Evolutionary conservation across 1,284 basidiomycete genomes (phyloP).

Genomic region (Amylostereum areolatum): DNA sequence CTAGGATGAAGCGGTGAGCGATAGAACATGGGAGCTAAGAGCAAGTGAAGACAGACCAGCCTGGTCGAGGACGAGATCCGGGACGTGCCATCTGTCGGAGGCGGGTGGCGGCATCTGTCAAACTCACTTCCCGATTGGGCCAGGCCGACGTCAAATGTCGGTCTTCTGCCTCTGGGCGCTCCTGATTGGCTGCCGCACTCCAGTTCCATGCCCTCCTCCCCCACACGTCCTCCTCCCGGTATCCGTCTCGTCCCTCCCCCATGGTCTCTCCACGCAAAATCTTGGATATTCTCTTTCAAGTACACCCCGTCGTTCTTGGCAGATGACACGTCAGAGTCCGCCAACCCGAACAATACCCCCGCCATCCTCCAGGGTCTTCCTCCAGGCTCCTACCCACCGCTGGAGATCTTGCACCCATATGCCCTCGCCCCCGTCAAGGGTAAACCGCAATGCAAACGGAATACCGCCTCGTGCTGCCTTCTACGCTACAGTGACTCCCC

Average conservation of each 20-base stretch:
- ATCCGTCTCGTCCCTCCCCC: neutral
- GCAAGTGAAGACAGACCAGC: too few species aligned
- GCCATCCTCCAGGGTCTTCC: neutral
- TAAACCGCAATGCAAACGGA: neutral
- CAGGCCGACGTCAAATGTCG: too few species aligned
- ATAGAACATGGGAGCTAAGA: too few species aligned
- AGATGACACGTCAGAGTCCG: neutral
- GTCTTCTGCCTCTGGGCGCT: too few species aligned
- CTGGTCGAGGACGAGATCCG: too few species aligned
- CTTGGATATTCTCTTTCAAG: neutral
- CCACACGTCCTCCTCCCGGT: neutral
- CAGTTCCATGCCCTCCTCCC: too few species aligned
- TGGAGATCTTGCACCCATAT: neutral
- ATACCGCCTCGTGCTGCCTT: neutral
- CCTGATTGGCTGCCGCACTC: too few species aligned
- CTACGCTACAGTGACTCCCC: neutral
- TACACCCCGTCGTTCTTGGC: neutral
- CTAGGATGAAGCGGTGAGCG: too few species aligned
- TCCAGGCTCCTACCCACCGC: neutral
- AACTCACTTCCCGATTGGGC: too few species aligned
- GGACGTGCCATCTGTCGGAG: too few species aligned
- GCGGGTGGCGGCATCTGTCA: too few species aligned
- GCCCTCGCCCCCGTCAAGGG: neutral
- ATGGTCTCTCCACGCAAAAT: neutral
- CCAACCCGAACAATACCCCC: neutral